Base-by-base conservation (phyloP, 1,139 yeast species). In the Taphrina wiesneri region DNA sequence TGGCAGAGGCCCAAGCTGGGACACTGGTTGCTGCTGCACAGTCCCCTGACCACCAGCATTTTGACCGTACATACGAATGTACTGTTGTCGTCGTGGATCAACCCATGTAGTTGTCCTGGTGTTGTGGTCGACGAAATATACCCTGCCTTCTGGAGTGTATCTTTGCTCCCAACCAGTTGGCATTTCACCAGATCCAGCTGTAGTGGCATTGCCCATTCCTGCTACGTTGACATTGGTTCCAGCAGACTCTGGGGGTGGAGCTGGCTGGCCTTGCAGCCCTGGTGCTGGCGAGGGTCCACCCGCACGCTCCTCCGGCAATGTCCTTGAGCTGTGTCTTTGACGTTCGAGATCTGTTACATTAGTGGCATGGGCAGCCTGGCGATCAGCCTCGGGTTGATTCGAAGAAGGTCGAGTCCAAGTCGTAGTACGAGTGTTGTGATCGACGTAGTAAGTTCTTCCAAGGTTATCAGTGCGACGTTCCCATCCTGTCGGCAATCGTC, bases 141-240 rank as follows among this genome's bases (percentile, higher is more conserved):
- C 96, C 75, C 99, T 85, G 46, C 99, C 99, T 78, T 93, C 99
- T 51, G 96, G 96, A 3, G 99, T 93, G 74, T 89, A 89, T 70
- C 99, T 83, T 79, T 93, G 99, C 78, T 93, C 99, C 99, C 99
- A 93, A 46, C 99, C 99, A 15, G 96, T 85, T 9, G 99, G 99
- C 71, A 93, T 82, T 78, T 95, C 99, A 46, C 99, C 99, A 57
- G 95, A 80, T 0, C 99, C 99, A 34, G 96, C 88, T 3, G 97
- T 90, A 1, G 99, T 92, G 25, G 93, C 92, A 63, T 62, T 65
- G 41, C 97, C 97, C 1, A 95, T 84, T 19, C 95, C 76, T 72
- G 76, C 73, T 70, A 75, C 74, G 17, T 41, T 46, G 39, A 25
- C 21, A 39, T 45, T 56, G 70, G 84, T 82, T 1, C 85, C 84